Conservation (phyloP, 805 yeast species). For the Wickerhamomyces rabaulensis region DNA sequence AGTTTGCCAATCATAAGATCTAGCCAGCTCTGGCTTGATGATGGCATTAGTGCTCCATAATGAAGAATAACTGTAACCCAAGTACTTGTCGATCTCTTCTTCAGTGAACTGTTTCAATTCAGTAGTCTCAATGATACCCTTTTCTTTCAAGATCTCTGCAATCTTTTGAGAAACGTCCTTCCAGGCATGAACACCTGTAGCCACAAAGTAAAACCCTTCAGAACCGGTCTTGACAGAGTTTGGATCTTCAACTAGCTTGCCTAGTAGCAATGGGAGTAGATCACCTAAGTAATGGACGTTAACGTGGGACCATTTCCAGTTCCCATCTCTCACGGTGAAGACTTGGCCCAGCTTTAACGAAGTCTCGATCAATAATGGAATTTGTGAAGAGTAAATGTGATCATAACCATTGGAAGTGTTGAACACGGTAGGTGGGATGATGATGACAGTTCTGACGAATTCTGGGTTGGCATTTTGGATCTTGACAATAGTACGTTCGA, state of each 20-base stretch:
- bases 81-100: slow-evolving; percentile 13
- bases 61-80: slow-evolving; percentile 14
- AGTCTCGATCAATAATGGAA: slow-evolving; percentile 24
- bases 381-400: slow-evolving; percentile 25
- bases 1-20: slow-evolving; percentile 27
- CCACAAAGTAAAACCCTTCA: slow-evolving; percentile 33
- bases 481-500: slow-evolving; percentile 27
- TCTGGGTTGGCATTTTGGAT: slow-evolving; percentile 27
- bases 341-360: slow-evolving; percentile 19
- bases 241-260: slow-evolving; percentile 18
- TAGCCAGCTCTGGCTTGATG: slow-evolving; percentile 25
- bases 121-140: slow-evolving; percentile 11
- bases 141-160: slow-evolving; percentile 17
- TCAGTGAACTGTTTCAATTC: slow-evolving; percentile 17
- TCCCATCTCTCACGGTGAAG: slow-evolving; percentile 27
- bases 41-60: slow-evolving; percentile 27
- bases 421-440: slow-evolving; percentile 31
- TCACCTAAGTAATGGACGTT: slow-evolving; percentile 31
- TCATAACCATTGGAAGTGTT: slow-evolving; percentile 30
- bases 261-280: slow-evolving; percentile 24
- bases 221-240: slow-evolving; percentile 24
- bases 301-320: slow-evolving; percentile 31
- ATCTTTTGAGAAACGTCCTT: slow-evolving; percentile 22
- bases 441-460: slow-evolving; percentile 25
- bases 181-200: slow-evolving; percentile 29